phyloP scores from a whole-genome alignment of 306 rosid genomes.

The Pyrus pyrifolia region DNA sequence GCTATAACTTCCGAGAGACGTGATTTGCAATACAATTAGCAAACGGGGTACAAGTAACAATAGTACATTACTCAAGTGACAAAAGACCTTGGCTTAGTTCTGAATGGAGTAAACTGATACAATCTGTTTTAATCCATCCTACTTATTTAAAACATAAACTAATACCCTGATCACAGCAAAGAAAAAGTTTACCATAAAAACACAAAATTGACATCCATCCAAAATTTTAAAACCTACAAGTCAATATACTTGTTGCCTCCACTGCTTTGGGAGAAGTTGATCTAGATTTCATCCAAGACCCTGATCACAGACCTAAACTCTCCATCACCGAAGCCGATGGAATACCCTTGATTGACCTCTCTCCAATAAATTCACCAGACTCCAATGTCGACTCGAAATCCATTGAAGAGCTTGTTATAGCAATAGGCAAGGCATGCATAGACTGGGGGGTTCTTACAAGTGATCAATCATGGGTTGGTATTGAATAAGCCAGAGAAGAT shows the following conservation, averaged over 20 bases:
- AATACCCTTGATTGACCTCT: slow-evolving; percentile 36
- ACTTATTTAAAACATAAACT: no score
- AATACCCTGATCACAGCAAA: not conserved
- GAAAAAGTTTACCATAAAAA: not conserved
- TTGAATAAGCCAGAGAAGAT: slow-evolving; percentile 23
- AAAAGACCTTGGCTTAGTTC: not conserved
- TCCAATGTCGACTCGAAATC: not conserved
- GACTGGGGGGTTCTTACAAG: slow-evolving; percentile 25
- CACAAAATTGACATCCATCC: no score
- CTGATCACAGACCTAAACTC: slow-evolving; percentile 53
- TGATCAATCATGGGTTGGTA: slow-evolving; percentile 44
- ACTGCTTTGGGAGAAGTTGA: slow-evolving; percentile 22
- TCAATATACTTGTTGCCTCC: no score
- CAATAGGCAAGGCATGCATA: slow-evolving; percentile 50
- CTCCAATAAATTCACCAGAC: not conserved
- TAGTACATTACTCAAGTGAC: not conserved
- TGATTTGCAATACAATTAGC: not conserved
- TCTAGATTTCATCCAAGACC: slow-evolving; percentile 17
- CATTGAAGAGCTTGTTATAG: slow-evolving; percentile 17
- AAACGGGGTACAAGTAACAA: not conserved
- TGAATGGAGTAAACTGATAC: not conserved
- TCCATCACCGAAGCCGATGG: slow-evolving; percentile 28
- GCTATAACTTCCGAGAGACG: not conserved
- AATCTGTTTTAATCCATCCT: no score
- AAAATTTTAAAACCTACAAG: no score